These are phyloP conservation scores for Sugiyamaella valdiviana DNA, from an alignment of 805 yeast genomes.

Conservation along the genomic window DNA sequence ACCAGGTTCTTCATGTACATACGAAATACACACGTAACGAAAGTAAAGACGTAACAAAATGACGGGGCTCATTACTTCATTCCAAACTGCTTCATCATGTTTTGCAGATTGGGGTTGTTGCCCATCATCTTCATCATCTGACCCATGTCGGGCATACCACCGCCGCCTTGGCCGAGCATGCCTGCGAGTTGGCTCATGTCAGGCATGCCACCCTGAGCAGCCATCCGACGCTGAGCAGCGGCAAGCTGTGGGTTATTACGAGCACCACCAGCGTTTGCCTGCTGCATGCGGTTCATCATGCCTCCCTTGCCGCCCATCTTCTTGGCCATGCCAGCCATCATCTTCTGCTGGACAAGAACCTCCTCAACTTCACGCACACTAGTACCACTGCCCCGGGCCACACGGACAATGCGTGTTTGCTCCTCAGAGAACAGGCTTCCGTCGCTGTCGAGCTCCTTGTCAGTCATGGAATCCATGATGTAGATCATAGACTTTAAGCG, in stretches of 20 bases:
- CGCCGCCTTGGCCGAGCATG: constrained; percentile 48
- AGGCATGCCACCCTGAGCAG: constrained; percentile 50
- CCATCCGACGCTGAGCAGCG: constrained; percentile 42
- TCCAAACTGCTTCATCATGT: constrained; percentile 48
- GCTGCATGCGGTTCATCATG: constrained; percentile 41
- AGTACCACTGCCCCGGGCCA: constrained; percentile 93
- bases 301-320: constrained; percentile 51
- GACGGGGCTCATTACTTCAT: constrained; percentile 9
- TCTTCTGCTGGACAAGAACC: constrained; percentile 81
- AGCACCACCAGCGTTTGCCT: constrained; percentile 31
- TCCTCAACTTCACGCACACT: constrained; percentile 88
- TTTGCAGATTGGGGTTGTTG: constrained; percentile 43
- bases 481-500: constrained; percentile 82
- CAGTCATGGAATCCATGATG: constrained; percentile 94
- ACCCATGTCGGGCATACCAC: constrained; percentile 65
- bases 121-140: constrained; percentile 56
- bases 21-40: too few species aligned
- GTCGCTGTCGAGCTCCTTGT: constrained; percentile 82
- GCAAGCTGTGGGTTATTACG: constrained; percentile 37
- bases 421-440: constrained; percentile 72
- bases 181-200: constrained; percentile 44
- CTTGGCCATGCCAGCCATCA: constrained; percentile 92
- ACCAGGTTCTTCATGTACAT: background rate
- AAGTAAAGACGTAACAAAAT: constrained; percentile 2
- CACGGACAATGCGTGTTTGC: constrained; percentile 81